Conservation (phyloP, 1,284 basidiomycete genomes). For the Puccinia coronata region DNA sequence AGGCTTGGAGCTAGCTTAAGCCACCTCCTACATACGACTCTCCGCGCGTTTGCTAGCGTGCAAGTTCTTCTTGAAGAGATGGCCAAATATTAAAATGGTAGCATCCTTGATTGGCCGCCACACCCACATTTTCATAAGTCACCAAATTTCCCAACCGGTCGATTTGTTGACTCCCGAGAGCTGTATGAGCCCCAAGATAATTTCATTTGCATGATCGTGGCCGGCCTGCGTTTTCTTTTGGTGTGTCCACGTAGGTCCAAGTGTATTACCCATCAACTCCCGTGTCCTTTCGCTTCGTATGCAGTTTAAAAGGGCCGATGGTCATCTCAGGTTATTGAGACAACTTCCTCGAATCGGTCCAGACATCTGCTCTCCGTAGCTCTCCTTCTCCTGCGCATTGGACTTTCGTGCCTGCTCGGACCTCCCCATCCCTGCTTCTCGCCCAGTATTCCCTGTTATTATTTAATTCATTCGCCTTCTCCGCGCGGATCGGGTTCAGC, state of each 20-base stretch:
- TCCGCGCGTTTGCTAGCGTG: neutral
- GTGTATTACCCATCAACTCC: no score
- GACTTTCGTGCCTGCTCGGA: neutral
- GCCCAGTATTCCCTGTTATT: neutral
- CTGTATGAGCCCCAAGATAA: no score
- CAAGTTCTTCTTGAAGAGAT: neutral
- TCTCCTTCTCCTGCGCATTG: slow-evolving; percentile 1
- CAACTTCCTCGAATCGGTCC: neutral
- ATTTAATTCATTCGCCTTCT: neutral
- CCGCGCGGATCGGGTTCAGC: neutral
- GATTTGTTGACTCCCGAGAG: no score
- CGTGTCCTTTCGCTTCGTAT: no score
- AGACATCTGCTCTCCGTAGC: neutral
- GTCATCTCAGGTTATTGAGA: neutral
- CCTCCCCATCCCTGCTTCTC: neutral
- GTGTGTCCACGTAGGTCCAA: no score
- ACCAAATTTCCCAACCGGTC: no score
- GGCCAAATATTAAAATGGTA: no score
- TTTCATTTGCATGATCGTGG: no score
- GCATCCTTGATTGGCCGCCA: no score
- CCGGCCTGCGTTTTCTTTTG: no score
- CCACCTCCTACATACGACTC: neutral
- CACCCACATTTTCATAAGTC: no score
- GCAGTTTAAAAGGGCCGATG: no score
- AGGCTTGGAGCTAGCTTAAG: slow-evolving; percentile 5